Percentiles rank a stretch among this genome's conserved stretches.
phyloP scores from a whole-genome alignment of 1,139 yeast genomes.

The Kurtzmaniella quercitrusa region DNA sequence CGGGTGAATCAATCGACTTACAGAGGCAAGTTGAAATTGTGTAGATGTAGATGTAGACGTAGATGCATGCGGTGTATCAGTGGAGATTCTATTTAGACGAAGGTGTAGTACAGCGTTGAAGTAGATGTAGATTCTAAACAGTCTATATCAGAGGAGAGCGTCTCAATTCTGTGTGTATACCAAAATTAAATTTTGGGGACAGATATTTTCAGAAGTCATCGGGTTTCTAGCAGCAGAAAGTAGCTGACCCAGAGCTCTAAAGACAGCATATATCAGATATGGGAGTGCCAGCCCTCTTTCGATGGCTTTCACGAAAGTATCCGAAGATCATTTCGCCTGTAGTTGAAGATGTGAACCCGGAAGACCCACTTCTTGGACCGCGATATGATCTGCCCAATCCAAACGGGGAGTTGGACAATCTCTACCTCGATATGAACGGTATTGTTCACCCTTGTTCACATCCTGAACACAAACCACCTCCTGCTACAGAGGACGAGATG shows the following conservation, averaged over 20 bases:
- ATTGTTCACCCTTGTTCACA: constrained; percentile 97
- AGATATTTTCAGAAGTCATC: background rate
- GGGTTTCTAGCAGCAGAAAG: background rate
- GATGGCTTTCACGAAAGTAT: constrained; percentile 92
- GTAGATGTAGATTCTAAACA: too few relatives aligned
- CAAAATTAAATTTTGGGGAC: background rate
- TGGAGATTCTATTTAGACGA: too few relatives aligned
- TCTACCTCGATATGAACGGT: constrained; percentile 94
- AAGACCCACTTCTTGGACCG: constrained; percentile 46
- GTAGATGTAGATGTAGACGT: too few relatives aligned
- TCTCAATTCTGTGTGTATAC: background rate
- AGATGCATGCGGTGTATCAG: too few relatives aligned
- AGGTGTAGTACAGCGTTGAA: too few relatives aligned
- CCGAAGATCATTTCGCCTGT: constrained; percentile 94
- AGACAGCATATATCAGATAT: constrained; percentile 15
- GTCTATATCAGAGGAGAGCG: too few relatives aligned
- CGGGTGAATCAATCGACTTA: too few relatives aligned
- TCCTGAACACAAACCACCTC: constrained; percentile 92
- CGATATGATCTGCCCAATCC: constrained; percentile 78
- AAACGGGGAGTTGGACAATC: constrained; percentile 90
- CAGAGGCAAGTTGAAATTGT: too few relatives aligned
- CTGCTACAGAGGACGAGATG: constrained; percentile 94
- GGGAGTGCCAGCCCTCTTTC: constrained; percentile 95
- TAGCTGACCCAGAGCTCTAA: background rate
- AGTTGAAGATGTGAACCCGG: constrained; percentile 62